Evolutionary conservation across 202 grass and related monocot species (phyloP), one percentile per base, ranked within the genome.

Genomic region (Eragrostis tef): DNA sequence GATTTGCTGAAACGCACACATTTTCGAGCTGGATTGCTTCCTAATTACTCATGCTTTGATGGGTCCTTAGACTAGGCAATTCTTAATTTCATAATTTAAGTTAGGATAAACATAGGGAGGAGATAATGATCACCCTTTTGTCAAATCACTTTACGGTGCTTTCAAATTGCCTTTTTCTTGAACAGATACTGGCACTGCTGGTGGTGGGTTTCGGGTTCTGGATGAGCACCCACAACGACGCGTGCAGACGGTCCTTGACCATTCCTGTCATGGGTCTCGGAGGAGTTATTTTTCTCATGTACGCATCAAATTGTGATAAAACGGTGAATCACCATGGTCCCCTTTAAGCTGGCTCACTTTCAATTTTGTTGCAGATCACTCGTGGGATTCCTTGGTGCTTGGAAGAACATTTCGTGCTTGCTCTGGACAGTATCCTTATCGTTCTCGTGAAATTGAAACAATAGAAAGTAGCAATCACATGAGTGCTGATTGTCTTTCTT

Each of bases 401-500:
- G 92, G 88, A 98, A 93, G 85, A 91, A 93, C 79, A 77, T 95
- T 57, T 48, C 87, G 10, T 81, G 91, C 61, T 86, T 98, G 73
- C 87, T 98, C n/a, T 98, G 95, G 95, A 86, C 83, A 70, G 95
- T 95, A 98, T 98, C 95, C 88, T 94, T 98, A 27, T 39, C 45
- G 66, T 83, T 26, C 51, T 65, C 22, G 34, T 39, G 24, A 53
- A 77, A 9, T 3, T 51, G 53, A 47, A 77, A 86, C 20, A 10
- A 42, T 57, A 73, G 76, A 70, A 87, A 63, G 64, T 60, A 73
- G 47, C 45, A 24, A 56, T 44, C 56, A 77, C 73, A 72, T 77
- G 56, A 71, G 43, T 73, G 27, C 46, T 64, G 52, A n/a, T 67
- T 6, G 50, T 86, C 47, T 66, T 73, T 46, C 24, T 20, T 43